Conservation (phyloP, 225 moss, liverwort and hornwort genomes). For the Physcomitrium patens region DNA sequence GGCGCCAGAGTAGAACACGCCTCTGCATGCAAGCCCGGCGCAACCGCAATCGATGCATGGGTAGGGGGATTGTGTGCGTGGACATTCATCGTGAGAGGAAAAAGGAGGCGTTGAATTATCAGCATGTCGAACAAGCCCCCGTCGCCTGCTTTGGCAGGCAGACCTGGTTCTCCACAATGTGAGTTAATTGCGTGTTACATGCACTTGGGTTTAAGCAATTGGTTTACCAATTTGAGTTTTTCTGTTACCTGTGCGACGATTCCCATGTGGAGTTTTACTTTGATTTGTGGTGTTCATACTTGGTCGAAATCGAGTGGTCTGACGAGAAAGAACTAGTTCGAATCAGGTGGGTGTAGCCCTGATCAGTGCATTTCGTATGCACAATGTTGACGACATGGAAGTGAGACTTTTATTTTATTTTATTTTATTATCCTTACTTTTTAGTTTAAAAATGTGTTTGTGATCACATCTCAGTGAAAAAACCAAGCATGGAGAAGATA, state of each 20-base stretch:
- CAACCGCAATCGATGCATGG: neutral
- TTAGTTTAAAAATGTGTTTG: conserved; percentile 8
- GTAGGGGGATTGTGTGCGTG: neutral
- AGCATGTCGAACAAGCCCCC: conserved; percentile 35
- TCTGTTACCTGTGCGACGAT: neutral
- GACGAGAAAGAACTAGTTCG: neutral
- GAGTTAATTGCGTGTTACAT: conserved; percentile 8
- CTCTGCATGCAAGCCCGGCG: too few species aligned
- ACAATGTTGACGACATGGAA: neutral
- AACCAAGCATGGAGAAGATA: conserved; percentile 79
- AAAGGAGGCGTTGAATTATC: conserved; percentile 8
- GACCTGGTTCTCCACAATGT: conserved; percentile 41
- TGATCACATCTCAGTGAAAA: conserved; percentile 46
- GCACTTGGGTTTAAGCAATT: neutral
- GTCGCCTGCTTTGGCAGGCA: conserved; percentile 35
- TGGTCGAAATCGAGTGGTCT: neutral
- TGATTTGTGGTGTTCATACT: neutral
- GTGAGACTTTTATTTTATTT: too few species aligned
- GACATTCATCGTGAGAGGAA: neutral
- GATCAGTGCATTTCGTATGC: conserved; percentile 10
- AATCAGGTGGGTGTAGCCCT: neutral
- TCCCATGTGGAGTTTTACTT: neutral
- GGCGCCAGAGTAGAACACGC: too few species aligned
- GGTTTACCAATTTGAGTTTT: neutral
- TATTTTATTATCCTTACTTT: neutral